These are phyloP conservation scores for Deuterostichococcus epilithicus DNA, from an alignment of 139 green algal genomes.

Conservation along the genomic window DNA sequence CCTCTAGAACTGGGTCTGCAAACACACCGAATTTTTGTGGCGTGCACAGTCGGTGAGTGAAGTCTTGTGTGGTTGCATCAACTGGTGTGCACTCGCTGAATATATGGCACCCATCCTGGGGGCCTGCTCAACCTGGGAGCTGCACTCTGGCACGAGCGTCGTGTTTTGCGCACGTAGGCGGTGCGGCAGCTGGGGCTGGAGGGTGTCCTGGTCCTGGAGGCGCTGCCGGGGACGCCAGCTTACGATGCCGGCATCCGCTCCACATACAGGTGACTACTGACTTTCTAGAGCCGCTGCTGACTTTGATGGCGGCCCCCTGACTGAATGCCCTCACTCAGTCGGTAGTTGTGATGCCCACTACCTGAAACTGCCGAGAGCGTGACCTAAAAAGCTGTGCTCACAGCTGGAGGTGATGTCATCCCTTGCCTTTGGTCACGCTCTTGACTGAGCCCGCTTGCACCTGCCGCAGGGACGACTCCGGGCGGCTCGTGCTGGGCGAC, in stretches of 20 bases:
- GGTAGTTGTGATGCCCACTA: too few relatives aligned
- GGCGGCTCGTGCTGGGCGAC: conserved; percentile 47
- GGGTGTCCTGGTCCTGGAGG: conserved; percentile 47
- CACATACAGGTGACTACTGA: conserved; percentile 16
- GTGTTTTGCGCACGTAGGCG: conserved; percentile 19
- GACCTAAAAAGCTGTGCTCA: too few relatives aligned
- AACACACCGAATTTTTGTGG: conserved; percentile 16
- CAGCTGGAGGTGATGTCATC: conserved; percentile 17
- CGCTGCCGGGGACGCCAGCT: conserved; percentile 63
- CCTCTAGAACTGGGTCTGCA: conserved; percentile 10
- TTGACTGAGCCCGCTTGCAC: too few relatives aligned
- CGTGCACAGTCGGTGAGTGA: not conserved
- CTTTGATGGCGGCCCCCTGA: too few relatives aligned
- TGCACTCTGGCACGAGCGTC: too few relatives aligned
- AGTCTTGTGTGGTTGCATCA: too few relatives aligned
- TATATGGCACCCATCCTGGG: not conserved
- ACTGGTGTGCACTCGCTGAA: not conserved
- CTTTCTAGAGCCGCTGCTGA: too few relatives aligned
- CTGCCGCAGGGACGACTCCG: conserved; percentile 27
- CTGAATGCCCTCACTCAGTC: too few relatives aligned
- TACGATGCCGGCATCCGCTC: conserved; percentile 43
- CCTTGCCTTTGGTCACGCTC: too few relatives aligned
- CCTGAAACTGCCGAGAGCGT: too few relatives aligned
- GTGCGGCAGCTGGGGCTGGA: conserved; percentile 41
- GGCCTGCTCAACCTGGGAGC: too few relatives aligned